A percentile compares a stretch with the other conserved stretches of the same genome.
phyloP scores from a whole-genome alignment of 2,329 filamentous ascomycete species.

The Colletotrichum destructivum region DNA sequence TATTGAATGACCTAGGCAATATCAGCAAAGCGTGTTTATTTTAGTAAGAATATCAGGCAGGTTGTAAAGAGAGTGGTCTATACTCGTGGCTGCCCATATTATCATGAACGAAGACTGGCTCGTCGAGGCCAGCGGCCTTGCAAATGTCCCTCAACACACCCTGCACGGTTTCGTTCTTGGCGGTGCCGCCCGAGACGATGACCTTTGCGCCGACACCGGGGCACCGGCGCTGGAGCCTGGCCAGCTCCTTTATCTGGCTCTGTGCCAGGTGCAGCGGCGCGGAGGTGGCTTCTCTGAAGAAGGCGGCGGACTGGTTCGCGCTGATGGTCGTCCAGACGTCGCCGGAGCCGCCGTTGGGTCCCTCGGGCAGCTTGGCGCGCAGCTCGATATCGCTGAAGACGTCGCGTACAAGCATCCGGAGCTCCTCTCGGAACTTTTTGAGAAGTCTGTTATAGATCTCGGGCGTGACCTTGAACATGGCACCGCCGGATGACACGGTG shows the following conservation, averaged over 20 bases:
- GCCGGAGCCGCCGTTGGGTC: background rate
- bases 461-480: background rate
- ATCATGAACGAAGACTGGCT: background rate
- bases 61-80: background rate
- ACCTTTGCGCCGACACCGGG: background rate
- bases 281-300: background rate
- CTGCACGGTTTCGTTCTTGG: conserved; percentile 10
- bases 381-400: background rate
- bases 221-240: background rate
- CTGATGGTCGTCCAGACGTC: background rate
- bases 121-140: background rate
- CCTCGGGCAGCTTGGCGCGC: background rate
- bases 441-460: background rate
- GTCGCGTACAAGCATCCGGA: background rate
- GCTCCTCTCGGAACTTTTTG: background rate
- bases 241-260: background rate
- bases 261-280: background rate
- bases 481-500: too few relatives aligned
- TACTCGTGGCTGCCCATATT: conserved; percentile 2
- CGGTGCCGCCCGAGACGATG: conserved; percentile 20
- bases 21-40: background rate
- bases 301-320: background rate
- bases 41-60: too few relatives aligned
- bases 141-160: background rate
- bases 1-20: background rate